Evolutionary conservation across 2,329 filamentous ascomycete species (phyloP).

Genomic region (Talaromyces islandicus): DNA sequence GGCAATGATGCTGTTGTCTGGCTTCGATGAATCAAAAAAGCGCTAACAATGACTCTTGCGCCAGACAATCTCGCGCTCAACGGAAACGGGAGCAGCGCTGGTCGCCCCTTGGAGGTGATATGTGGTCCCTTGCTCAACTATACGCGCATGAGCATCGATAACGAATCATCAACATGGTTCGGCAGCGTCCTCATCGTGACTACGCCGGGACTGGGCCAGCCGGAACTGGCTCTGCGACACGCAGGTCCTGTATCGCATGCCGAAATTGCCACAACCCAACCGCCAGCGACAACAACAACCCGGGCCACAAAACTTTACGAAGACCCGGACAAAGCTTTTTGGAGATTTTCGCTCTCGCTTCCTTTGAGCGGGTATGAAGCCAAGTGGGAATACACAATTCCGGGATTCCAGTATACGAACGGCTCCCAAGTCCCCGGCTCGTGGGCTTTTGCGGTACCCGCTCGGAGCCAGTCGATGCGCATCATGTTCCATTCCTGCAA

Average conservation of each 20-base stretch:
- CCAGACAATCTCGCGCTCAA: slow-evolving; percentile 1
- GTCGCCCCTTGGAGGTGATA: slow-evolving; percentile 32
- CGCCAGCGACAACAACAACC: slow-evolving; percentile 20
- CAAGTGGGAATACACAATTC: slow-evolving; percentile 72
- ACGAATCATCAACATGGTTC: slow-evolving; percentile 54
- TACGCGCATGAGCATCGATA: slow-evolving; percentile 38
- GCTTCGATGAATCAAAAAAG: not conserved
- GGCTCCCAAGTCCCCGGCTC: slow-evolving; percentile 48
- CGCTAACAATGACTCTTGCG: not conserved
- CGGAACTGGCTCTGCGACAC: slow-evolving; percentile 49
- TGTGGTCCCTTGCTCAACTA: slow-evolving; percentile 46
- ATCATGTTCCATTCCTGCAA: slow-evolving; percentile 67
- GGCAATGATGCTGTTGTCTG: not conserved
- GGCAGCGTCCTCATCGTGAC: slow-evolving; percentile 83
- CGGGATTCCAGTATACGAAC: slow-evolving; percentile 57
- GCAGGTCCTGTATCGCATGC: slow-evolving; percentile 22
- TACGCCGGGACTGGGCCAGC: slow-evolving; percentile 60
- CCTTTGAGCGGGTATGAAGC: slow-evolving; percentile 68
- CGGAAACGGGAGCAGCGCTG: not conserved
- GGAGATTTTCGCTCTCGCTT: slow-evolving; percentile 53
- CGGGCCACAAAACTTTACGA: slow-evolving; percentile 54
- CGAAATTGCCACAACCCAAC: slow-evolving; percentile 11
- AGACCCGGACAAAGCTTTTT: slow-evolving; percentile 54
- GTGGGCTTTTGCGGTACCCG: slow-evolving; percentile 52
- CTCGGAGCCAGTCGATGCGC: slow-evolving; percentile 58